Conservation (phyloP, 73 alveolate species). For the Urostyla sp. region DNA sequence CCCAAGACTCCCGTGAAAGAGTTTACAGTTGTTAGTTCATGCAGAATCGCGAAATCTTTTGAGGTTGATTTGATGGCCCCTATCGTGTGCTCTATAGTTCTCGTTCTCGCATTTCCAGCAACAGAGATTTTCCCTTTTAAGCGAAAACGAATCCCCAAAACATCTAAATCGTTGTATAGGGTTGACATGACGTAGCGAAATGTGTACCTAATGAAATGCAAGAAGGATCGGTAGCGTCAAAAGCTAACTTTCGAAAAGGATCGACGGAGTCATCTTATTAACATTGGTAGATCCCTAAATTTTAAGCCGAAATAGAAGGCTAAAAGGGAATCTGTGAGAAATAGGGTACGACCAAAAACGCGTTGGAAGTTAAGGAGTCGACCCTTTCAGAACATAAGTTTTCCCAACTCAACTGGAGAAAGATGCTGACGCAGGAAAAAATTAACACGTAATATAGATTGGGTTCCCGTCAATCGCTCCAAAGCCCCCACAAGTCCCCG, state of each 20-base stretch:
- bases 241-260: constrained; percentile 25
- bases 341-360: constrained; percentile 1
- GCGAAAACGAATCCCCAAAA: constrained; percentile 2
- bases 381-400: no score
- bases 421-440: no score
- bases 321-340: not conserved
- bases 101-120: constrained; percentile 45
- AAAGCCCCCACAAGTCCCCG: no score
- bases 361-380: no score
- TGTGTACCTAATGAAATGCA: not conserved
- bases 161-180: not conserved
- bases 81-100: not conserved
- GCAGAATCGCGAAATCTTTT: not conserved
- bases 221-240: constrained; percentile 15
- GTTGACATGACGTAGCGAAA: not conserved
- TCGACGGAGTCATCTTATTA: not conserved
- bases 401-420: no score
- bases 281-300: not conserved
- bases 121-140: constrained; percentile 39
- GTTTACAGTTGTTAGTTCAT: not conserved
- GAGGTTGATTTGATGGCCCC: not conserved
- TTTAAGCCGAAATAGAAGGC: not conserved
- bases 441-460: no score
- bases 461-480: no score
- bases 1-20: constrained; percentile 48